Base-by-base conservation (phyloP, 2,329 filamentous ascomycete species). In the Piedraia hortae region DNA sequence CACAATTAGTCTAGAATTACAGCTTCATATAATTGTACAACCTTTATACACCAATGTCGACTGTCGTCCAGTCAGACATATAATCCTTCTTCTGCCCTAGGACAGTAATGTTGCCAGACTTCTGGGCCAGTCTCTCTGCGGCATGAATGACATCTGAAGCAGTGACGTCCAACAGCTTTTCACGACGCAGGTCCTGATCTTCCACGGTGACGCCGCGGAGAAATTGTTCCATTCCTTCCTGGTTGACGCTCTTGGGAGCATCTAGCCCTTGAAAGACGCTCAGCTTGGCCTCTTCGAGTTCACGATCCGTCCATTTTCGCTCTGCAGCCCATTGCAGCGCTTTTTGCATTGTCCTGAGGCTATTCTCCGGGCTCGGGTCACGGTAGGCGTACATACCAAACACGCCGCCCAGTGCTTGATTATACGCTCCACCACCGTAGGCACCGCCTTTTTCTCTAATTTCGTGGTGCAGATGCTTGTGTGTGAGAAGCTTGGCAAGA, bases 371-470 rank as follows among this genome's bases (percentile, higher is more conserved):
- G 41, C 93, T 91, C 3, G 85, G 85, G 42, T 97, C 85, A 22
- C 85, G 73, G 55, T 97, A 97, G 19, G 74, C 82, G 50, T 89
- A 91, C 50, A 91, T 88, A 9, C 77, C 77, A 35, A 97, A 93
- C 1, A 89, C 45, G 12, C 80, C 82, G 33, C 75, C 70, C 5
- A 90, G 50, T 0, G 71, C 62, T 12, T 67, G 65, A 19, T 72
- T 69, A 42, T 77, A 82, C 1, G 85, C 82, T 8, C 80, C 78
- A 11, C 77, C 85, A 19, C 85, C 85, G 34, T 97, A 97, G 0
- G 85, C 85, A 16, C 85, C 85, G 14, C 85, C 85, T 47, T 93
- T 93, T 42, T 97, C 85, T 24, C 85, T 73, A 32, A 97, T 91
- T 46, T 93, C 85, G 34, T 89, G 82, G 42, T 97, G 85, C 13